Evolutionary conservation across 1,284 basidiomycete species (phyloP).

Genomic region (Macrocystidia cucumis): DNA sequence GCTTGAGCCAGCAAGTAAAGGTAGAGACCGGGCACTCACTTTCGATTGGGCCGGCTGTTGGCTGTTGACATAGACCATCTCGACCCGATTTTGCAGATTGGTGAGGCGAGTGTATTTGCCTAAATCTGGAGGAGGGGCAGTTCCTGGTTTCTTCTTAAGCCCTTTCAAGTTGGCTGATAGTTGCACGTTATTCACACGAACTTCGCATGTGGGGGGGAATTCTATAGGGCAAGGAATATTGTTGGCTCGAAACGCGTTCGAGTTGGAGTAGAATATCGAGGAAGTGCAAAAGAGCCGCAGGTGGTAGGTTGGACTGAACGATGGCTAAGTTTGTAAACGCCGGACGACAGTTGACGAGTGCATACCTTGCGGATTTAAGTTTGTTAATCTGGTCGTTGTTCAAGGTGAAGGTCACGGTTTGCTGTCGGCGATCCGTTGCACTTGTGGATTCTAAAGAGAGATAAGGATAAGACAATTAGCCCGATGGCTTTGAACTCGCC

Average conservation of each 20-base stretch:
- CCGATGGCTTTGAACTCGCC: constrained; percentile 31
- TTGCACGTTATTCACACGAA: constrained; percentile 70
- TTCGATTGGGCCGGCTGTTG: constrained; percentile 69
- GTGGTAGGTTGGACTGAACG: constrained; percentile 59
- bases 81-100: constrained; percentile 57
- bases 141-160: constrained; percentile 94
- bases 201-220: constrained; percentile 89
- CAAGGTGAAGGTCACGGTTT: constrained; percentile 54
- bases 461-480: no score
- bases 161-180: constrained; percentile 82
- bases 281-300: constrained; percentile 91
- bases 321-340: constrained; percentile 7
- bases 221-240: constrained; percentile 68
- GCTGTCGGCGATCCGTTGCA: constrained; percentile 65
- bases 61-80: constrained; percentile 89
- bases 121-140: constrained; percentile 86
- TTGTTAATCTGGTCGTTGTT: constrained; percentile 56
- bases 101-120: constrained; percentile 48
- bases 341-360: constrained; percentile 7
- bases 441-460: constrained; percentile 76
- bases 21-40: constrained; percentile 27
- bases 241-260: constrained; percentile 43
- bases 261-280: constrained; percentile 66
- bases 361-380: constrained; percentile 45
- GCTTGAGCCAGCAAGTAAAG: neutral